Base-by-base conservation (phyloP, 305 asterid genomes). In the Withania somnifera region DNA sequence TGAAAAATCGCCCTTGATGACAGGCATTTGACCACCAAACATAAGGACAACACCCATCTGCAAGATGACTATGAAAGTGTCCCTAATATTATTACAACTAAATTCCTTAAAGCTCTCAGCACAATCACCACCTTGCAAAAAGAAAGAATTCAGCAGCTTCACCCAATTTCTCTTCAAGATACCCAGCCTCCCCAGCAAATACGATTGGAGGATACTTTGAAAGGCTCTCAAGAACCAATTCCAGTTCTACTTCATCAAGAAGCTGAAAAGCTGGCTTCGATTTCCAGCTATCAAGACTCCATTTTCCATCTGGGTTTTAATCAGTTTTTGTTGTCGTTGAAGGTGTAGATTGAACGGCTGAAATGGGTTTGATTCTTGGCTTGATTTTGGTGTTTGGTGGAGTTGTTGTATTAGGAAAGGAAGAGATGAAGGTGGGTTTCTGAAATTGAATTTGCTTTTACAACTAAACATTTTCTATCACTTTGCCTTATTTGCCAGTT, bases 21-120 rank as follows among this genome's bases (percentile, higher is more conserved):
- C 75, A 30, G 94, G 94, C 92, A 91, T 89, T 87, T 91, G 93
- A 61, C 91, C 92, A 80, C 95, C 95, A 84, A 90, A 91, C 95
- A 91, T 91, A 68, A 91, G 93, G 19, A 90, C 95, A 57, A 87
- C 93, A 19, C 93, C 84, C 95, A 91, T 91, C 89, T 91, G 95
- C 90, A 91, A 84, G 53, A 91, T 79, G 42, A 91, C 95, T 83
- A 93, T 85, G 58, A 91, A 91, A 75, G 95, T 90, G 54, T 91
- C 95, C 85, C 95, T 84, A 58, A 90, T 91, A 57, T 90, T 90
- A 81, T 90, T 91, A 32, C 91, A 93, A 69, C 86, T 88, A 78
- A 91, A 91, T 61, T 91, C 95, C 54, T 91, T 90, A 84, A 91
- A 91, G 83, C 95, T 91, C 87, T 91, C 95, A 17, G 93, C 95